A percentile compares a stretch with the other conserved stretches of the same genome.
Conservation (phyloP, 2,329 filamentous ascomycete genomes). For the Clonostachys rhizophaga region DNA sequence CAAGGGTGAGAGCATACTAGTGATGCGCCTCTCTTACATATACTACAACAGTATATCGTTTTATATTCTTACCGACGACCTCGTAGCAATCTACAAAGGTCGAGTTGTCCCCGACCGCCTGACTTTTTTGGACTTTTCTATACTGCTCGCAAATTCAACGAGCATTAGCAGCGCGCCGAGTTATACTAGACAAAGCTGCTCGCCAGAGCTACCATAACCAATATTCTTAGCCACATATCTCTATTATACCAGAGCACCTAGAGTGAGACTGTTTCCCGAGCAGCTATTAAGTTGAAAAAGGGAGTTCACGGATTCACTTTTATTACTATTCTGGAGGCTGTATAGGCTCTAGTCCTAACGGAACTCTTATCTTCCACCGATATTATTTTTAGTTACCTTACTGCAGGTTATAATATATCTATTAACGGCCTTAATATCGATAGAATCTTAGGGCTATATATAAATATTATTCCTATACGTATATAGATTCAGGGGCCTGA, state of each 20-base stretch:
- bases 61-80: slow-evolving; percentile 2
- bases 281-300: not conserved
- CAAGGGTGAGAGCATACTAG: slow-evolving; percentile 1
- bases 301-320: slow-evolving; percentile 1
- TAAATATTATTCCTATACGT: slow-evolving; percentile 33
- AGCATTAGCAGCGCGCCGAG: not conserved
- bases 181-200: slow-evolving; percentile 37
- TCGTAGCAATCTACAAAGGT: not conserved
- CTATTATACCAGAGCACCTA: not conserved
- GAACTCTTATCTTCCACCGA: slow-evolving; percentile 23
- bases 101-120: not conserved
- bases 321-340: slow-evolving; percentile 31
- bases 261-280: not conserved
- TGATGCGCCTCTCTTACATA: slow-evolving; percentile 9
- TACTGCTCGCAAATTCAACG: not conserved
- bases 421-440: slow-evolving; percentile 16
- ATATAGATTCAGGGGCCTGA: slow-evolving; percentile 15
- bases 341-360: slow-evolving; percentile 31
- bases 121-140: not conserved
- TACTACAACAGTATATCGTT: slow-evolving; percentile 13
- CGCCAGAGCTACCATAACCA: slow-evolving; percentile 13
- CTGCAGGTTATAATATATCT: slow-evolving; percentile 29
- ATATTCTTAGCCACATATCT: not conserved
- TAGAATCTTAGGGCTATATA: slow-evolving; percentile 29
- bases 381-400: slow-evolving; percentile 32